Evolutionary conservation across 2,329 filamentous ascomycete genomes (phyloP), one percentile per base, ranked within the genome.

Genomic region (Clarireedia monteithiana): DNA sequence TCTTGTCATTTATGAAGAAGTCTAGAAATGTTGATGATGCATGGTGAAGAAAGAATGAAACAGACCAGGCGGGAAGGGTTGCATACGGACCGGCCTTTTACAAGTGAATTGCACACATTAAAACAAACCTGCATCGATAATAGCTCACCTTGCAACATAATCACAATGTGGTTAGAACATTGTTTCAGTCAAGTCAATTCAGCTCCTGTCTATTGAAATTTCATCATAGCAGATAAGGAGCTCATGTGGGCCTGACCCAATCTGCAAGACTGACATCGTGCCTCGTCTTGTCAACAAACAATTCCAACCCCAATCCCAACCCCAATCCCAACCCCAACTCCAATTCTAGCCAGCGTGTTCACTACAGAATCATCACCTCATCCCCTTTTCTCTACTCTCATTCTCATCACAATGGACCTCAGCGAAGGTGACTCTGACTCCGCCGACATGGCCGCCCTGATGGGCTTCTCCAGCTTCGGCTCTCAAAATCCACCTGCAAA

Each of bases 381-480:
- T 15, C 7, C 14, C 4, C 15, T 15, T 24, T 15, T 12, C n/a
- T 48, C 23, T 48, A 12, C 26, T 20, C 15, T 4, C n/a, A 38
- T 15, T 47, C 20, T 1, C 14, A 30, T 14, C 44, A 47, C 20
- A 26, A 47, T 47, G 44, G 44, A 47, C 14, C 14, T 15, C 12
- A 9, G 39, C 4, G 52, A 58, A n/a, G 56, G 58, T 23, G 62
- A 64, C 39, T 57, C 59, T 27, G 62, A 64, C 39, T 55, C 59
- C 24, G 58, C 57, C 6, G 61, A 59, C 10, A 63, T 65, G 62
- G 75, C 79, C 49, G 79, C 80, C 44, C 77, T 80, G 48, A 86
- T 91, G 83, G 88, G 88, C 60, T 91, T 91, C 70, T 79, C 83
- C 7, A 78, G 81, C 56, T 91, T 91, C 66, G 86, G 86, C 62